These are phyloP conservation scores for Mrakia frigida DNA, from an alignment of 768 basidiomycete species.

Conservation along the genomic window DNA sequence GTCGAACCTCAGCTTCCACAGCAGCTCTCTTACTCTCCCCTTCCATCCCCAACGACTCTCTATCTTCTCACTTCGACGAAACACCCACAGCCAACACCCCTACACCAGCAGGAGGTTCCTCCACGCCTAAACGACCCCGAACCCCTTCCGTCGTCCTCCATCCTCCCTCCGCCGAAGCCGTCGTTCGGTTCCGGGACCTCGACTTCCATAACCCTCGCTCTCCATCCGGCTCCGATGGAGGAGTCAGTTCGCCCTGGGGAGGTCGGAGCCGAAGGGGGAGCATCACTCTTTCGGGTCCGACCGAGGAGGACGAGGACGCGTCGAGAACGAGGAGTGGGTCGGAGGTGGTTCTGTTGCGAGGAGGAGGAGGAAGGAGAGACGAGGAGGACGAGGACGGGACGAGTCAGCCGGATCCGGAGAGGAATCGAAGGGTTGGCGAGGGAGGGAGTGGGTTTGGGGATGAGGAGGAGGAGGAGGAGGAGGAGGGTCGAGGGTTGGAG, in stretches of 20 bases:
- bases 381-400: background rate
- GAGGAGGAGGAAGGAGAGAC: background rate
- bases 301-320: too few relatives aligned
- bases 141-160: constrained; percentile 9
- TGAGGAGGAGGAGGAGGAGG: background rate
- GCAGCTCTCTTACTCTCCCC: background rate
- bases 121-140: constrained; percentile 9
- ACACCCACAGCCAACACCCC: background rate
- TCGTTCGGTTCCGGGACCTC: background rate
- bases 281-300: too few relatives aligned
- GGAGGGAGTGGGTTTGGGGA: background rate
- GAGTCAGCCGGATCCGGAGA: too few relatives aligned
- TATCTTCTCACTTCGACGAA: too few relatives aligned
- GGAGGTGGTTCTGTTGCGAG: background rate
- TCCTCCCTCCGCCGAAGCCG: background rate
- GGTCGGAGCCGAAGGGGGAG: background rate
- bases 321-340: background rate
- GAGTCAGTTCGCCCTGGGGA: background rate
- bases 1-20: background rate
- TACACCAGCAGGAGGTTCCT: background rate
- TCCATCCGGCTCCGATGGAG: background rate
- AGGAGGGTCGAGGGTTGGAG: background rate
- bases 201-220: background rate
- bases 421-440: too few relatives aligned
- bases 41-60: too few relatives aligned